These are phyloP conservation scores for Maudiozyma saulgeensis DNA, from an alignment of 805 yeast species.

Conservation along the genomic window DNA sequence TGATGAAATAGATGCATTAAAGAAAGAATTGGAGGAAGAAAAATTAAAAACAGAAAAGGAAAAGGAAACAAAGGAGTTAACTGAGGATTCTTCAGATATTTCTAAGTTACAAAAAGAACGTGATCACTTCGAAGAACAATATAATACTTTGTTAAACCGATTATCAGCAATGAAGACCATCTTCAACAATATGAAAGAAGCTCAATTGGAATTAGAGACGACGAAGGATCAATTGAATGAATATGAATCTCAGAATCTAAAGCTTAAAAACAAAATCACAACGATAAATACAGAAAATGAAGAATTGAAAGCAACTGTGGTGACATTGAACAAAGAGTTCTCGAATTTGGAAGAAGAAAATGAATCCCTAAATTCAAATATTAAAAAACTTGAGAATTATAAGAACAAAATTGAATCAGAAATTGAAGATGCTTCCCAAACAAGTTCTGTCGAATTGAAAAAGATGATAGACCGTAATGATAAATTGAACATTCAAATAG, in stretches of 20 bases:
- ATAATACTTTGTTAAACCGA: conserved; percentile 52
- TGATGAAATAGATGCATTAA: conserved; percentile 3
- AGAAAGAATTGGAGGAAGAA: conserved; percentile 3
- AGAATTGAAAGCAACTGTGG: conserved; percentile 27
- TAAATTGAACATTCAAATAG: conserved; percentile 20
- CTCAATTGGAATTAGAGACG: conserved; percentile 52
- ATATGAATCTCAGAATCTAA: conserved; percentile 35
- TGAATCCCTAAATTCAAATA: conserved; percentile 42
- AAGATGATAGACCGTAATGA: conserved; percentile 11
- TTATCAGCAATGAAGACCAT: conserved; percentile 66
- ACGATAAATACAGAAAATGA: conserved; percentile 27
- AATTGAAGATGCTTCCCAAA: conserved; percentile 31
- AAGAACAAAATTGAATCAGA: conserved; percentile 32
- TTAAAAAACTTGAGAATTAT: conserved; percentile 38
- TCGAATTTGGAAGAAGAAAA: conserved; percentile 43
- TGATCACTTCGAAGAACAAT: conserved; percentile 47
- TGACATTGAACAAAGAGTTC: conserved; percentile 34
- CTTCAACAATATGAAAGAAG: conserved; percentile 62
- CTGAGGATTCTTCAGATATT: conserved; percentile 8
- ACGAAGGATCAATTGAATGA: conserved; percentile 42
- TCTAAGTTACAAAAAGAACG: conserved; percentile 39
- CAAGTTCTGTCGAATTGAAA: conserved; percentile 31
- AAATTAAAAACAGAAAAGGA: not conserved
- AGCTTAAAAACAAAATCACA: conserved; percentile 29
- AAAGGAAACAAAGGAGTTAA: not conserved